Conservation (phyloP, 2,329 filamentous ascomycete genomes). For the Pyrenophora tritici-repentis region DNA sequence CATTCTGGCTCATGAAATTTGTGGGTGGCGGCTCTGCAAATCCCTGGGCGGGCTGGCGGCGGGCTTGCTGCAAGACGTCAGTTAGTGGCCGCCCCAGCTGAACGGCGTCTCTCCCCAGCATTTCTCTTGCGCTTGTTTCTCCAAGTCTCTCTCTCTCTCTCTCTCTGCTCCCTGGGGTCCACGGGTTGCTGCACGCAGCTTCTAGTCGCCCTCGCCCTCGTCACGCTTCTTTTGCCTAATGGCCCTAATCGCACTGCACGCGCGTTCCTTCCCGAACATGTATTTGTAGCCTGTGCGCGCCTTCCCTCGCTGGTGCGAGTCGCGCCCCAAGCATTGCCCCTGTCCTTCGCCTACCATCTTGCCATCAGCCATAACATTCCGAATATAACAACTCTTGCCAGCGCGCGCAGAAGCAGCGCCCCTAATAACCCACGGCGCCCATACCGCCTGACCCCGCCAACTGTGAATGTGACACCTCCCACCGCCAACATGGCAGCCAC, state of each 20-base stretch:
- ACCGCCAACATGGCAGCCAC: slow-evolving; percentile 25
- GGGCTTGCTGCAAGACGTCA: slow-evolving; percentile 7
- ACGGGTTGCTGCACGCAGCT: neutral
- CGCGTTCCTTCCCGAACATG: slow-evolving; percentile 1
- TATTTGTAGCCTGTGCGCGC: slow-evolving; percentile 3
- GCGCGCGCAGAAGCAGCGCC: slow-evolving; percentile 3
- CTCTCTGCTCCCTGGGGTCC: too few species aligned
- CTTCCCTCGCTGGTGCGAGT: slow-evolving; percentile 1
- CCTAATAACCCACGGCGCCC: slow-evolving; percentile 4
- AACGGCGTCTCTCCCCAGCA: slow-evolving; percentile 1
- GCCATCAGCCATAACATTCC: slow-evolving; percentile 6
- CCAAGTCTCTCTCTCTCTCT: neutral
- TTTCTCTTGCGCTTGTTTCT: neutral
- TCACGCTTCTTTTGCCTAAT: neutral
- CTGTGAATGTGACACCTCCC: slow-evolving; percentile 22
- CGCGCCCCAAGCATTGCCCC: slow-evolving; percentile 24
- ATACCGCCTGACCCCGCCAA: slow-evolving; percentile 7
- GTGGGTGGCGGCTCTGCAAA: neutral
- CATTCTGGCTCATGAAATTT: slow-evolving; percentile 9
- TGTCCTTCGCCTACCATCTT: slow-evolving; percentile 21
- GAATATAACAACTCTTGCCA: slow-evolving; percentile 1
- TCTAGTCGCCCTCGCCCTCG: neutral
- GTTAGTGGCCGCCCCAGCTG: neutral
- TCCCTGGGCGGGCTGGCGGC: neutral
- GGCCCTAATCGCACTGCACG: neutral